phyloP scores from a whole-genome alignment of 257 asterid species.

The Gardenia jasminoides region DNA sequence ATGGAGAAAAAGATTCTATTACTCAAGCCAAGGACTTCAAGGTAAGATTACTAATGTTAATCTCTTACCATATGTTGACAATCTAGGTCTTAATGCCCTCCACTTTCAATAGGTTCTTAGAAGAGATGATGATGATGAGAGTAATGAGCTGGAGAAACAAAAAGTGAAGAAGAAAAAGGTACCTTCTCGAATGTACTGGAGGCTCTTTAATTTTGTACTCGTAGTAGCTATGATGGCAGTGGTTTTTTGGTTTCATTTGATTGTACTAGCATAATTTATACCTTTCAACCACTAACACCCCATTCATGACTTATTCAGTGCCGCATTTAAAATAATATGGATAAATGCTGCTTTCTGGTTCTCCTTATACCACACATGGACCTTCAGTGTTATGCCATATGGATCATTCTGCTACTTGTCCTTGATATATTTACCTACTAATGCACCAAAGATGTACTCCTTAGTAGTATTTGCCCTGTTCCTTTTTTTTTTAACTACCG shows the following conservation, averaged over 20 bases:
- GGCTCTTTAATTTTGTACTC: background rate
- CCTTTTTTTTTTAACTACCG: slow-evolving; percentile 5
- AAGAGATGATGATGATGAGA: slow-evolving; percentile 40
- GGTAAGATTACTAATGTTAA: slow-evolving; percentile 13
- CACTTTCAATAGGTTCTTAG: slow-evolving; percentile 30
- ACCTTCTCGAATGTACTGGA: slow-evolving; percentile 8
- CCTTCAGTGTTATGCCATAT: background rate
- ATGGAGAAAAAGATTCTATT: slow-evolving; percentile 23
- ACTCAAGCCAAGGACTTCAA: slow-evolving; percentile 18
- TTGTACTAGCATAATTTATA: background rate
- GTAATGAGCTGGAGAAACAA: slow-evolving; percentile 32
- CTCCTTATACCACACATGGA: background rate
- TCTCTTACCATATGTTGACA: background rate
- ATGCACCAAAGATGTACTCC: background rate
- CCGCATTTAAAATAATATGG: background rate
- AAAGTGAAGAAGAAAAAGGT: slow-evolving; percentile 71
- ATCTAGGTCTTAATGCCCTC: slow-evolving; percentile 6
- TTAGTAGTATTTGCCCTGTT: background rate
- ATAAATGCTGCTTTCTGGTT: background rate
- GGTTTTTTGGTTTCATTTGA: background rate
- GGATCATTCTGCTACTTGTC: background rate
- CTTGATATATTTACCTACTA: background rate
- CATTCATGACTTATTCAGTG: background rate
- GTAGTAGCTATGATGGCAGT: background rate
- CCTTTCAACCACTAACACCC: background rate